These are phyloP conservation scores for Bryoglossum gracile DNA, from an alignment of 495 filamentous ascomycete species.

Conservation along the genomic window DNA sequence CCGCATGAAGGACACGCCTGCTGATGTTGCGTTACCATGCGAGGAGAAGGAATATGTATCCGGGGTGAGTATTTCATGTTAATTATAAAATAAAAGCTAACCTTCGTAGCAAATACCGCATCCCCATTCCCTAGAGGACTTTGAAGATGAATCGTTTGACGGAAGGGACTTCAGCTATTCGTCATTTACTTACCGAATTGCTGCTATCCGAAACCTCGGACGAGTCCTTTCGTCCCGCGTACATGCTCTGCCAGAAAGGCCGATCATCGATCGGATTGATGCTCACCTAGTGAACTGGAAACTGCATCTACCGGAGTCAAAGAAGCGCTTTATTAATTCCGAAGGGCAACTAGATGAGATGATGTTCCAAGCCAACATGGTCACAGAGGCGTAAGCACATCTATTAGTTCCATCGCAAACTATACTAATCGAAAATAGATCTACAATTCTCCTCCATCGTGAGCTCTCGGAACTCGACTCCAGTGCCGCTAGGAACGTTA, in stretches of 20 bases:
- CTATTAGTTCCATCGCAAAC: neutral
- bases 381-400: slow-evolving; percentile 55
- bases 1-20: slow-evolving; percentile 44
- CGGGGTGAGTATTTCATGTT: slow-evolving; percentile 42
- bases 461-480: slow-evolving; percentile 56
- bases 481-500: slow-evolving; percentile 45
- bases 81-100: neutral
- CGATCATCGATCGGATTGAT: slow-evolving; percentile 53
- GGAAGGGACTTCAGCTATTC: slow-evolving; percentile 60
- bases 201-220: slow-evolving; percentile 66
- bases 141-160: slow-evolving; percentile 61
- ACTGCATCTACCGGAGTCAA: slow-evolving; percentile 70
- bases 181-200: slow-evolving; percentile 71
- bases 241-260: slow-evolving; percentile 37
- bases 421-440: slow-evolving; percentile 18
- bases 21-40: slow-evolving; percentile 63
- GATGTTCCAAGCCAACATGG: slow-evolving; percentile 87
- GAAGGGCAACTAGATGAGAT: slow-evolving; percentile 74
- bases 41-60: slow-evolving; percentile 63
- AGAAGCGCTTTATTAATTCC: slow-evolving; percentile 60
- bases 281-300: slow-evolving; percentile 74
- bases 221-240: slow-evolving; percentile 56
- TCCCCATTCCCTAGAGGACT: slow-evolving; percentile 57
- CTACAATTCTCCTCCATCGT: slow-evolving; percentile 68
- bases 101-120: slow-evolving; percentile 49